Evolutionary conservation across 1,284 basidiomycete genomes (phyloP), one percentile per base, ranked within the genome.

Genomic region (Gomphus bonarii): DNA sequence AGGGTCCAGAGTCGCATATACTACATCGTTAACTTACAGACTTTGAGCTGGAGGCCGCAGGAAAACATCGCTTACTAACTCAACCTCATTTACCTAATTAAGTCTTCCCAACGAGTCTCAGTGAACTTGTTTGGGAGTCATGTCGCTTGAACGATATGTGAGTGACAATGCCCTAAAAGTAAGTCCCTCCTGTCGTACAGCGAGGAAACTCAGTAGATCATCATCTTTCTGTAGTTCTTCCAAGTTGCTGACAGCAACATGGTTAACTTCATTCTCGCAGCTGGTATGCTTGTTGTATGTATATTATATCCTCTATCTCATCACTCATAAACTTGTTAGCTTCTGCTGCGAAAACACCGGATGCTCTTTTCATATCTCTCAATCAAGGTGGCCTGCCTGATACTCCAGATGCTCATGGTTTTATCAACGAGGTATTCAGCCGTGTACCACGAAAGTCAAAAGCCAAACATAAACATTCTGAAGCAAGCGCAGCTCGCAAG

Each of bases 141-240:
- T 44, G 61, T 76, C 78, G 54, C 75, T 89, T 55, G 76, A 88
- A 66, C 78, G 84, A 62, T 95, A 88, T 70, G 85, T 94, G 63
- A 87, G 84, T 69, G 91, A 95, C 75, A 91, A 92, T 73, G 83
- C 84, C 59, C 79, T 94, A 58, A 77, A 78, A 61, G 89, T 91
- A 65, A 66, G 84, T 74, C 25, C 30, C 14, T n/a, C 10, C 20
- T 25, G 7, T 18, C 6, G 31, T 30, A 28, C 56, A 56, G 18
- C 30, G 9, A 30, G 12, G 20, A 4, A 50, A 14, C 35, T 22
- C 44, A 31, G 54, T 30, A 55, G 38, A 31, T 53, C 58, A 50
- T 11, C 16, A 14, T 35, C 49, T 46, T 47, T 38, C 35, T 60
- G 2, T 63, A 91, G 88, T 77, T 92, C 61, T 85, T 94, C 64